Percentiles rank a stretch among this genome's conserved stretches.
Conservation (phyloP, 495 filamentous ascomycete genomes). For the Amphirosellinia nigrospora region DNA sequence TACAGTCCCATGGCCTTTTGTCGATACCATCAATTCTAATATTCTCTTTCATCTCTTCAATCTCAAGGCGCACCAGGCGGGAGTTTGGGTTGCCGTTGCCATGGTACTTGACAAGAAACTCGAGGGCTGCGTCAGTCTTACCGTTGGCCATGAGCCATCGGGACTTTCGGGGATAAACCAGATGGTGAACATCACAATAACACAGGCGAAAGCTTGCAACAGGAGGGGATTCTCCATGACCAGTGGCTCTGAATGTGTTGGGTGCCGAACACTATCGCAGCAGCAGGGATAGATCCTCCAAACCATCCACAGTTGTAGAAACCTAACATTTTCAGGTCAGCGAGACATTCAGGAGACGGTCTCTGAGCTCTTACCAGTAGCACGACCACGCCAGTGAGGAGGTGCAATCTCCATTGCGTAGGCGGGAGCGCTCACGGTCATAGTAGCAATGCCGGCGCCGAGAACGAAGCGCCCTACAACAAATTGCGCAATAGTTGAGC, state of each 20-base stretch:
- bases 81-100: constrained; percentile 60
- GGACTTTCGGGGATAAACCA: constrained; percentile 68
- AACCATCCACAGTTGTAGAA: constrained; percentile 63
- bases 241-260: constrained; percentile 48
- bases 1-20: constrained; percentile 55
- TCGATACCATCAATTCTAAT: constrained; percentile 62
- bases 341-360: neutral
- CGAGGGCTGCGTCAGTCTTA: constrained; percentile 57
- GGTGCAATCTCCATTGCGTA: constrained; percentile 56
- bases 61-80: constrained; percentile 60
- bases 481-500: constrained; percentile 48
- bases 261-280: constrained; percentile 51
- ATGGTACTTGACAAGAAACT: constrained; percentile 64
- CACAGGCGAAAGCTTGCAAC: constrained; percentile 50
- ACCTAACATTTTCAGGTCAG: constrained; percentile 30
- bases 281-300: constrained; percentile 56
- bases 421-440: constrained; percentile 55
- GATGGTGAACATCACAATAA: constrained; percentile 57
- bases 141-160: constrained; percentile 66
- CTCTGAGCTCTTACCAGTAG: constrained; percentile 38
- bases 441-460: constrained; percentile 56
- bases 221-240: constrained; percentile 55
- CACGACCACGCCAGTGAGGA: constrained; percentile 57
- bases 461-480: constrained; percentile 59
- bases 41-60: constrained; percentile 65